Evolutionary conservation across 768 basidiomycete genomes (phyloP).

Genomic region (Boletus sp.): DNA sequence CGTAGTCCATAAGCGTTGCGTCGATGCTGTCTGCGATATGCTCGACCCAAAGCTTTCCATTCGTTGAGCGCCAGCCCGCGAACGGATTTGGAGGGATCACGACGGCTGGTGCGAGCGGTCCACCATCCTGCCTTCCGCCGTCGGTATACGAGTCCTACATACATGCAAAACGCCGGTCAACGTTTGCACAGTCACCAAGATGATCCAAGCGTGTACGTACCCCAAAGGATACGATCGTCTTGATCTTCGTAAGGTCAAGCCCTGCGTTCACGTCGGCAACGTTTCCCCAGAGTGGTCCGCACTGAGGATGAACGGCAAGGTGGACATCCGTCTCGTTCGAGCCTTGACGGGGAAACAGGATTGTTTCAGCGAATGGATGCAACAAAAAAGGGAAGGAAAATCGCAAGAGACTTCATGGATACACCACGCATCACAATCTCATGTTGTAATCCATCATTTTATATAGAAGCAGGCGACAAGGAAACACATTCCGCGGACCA

Average conservation of each 20-base stretch:
- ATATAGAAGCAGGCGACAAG: not conserved
- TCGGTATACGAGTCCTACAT: constrained; percentile 50
- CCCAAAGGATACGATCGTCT: constrained; percentile 54
- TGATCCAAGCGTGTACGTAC: constrained; percentile 27
- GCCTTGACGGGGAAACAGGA: constrained; percentile 8
- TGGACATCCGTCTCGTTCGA: constrained; percentile 27
- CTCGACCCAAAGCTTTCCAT: constrained; percentile 53
- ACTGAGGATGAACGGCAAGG: constrained; percentile 47
- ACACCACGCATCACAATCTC: not conserved
- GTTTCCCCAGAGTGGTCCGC: constrained; percentile 40
- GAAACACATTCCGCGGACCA: too few species aligned
- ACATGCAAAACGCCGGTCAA: not conserved
- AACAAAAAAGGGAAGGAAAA: not conserved
- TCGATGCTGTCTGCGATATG: constrained; percentile 39
- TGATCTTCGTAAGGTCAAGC: constrained; percentile 34
- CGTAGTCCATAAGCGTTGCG: constrained; percentile 49
- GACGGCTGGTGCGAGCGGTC: constrained; percentile 40
- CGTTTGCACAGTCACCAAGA: not conserved
- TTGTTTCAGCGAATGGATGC: constrained; percentile 9
- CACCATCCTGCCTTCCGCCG: constrained; percentile 48
- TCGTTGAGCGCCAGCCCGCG: constrained; percentile 51
- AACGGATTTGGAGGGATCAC: constrained; percentile 41
- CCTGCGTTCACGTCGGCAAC: constrained; percentile 51
- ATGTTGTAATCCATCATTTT: not conserved
- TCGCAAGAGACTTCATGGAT: too few species aligned